Base-by-base conservation (phyloP, 495 filamentous ascomycete species). In the Apiosordaria backusii region DNA sequence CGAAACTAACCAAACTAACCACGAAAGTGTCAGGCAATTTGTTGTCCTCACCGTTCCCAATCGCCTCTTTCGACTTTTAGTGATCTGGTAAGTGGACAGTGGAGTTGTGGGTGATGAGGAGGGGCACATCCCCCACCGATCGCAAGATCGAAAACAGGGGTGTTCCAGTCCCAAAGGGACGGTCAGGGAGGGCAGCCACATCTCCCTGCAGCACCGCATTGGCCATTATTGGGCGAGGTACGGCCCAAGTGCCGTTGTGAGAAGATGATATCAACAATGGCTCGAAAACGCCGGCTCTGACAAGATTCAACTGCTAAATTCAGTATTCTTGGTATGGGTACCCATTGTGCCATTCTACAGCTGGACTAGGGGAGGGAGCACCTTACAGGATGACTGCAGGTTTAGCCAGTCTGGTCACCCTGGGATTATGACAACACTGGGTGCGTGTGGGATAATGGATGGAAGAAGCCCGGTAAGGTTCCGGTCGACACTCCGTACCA, bases 151-250 rank as follows among this genome's bases (percentile, higher is more conserved):
- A 60, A 50, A 61, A 60, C n/a, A 23, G 57, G 50, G 53, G 25
- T 60, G 62, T 70, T 57, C 24, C 24, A 45, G 35, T 55, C 59
- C 68, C 69, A 65, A 50, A 10, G 55, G n/a, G 61, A 57, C 26
- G 69, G 69, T 71, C 35, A 24, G 53, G 66, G 68, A 65, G 67
- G 68, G 70, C 35, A 72, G 68, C 70, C 68, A 70, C 62, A 68
- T 60, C 61, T 59, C 69, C 66, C 70, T 59, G 55, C 57, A 66
- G 23, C 3, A 19, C 21, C 22, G 45, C 50, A 62, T 24, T 65
- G 59, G 65, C 65, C 65, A 65, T 57, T 63, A 70, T 72, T 72
- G 65, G 70, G 63, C 63, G 63, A 66, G 62, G 60, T 72, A 69
- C 70, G 69, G 60, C 5, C 24, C 6, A 45, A 45, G 9, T 7